Evolutionary conservation across 2,329 filamentous ascomycete species (phyloP), one percentile per base, ranked within the genome.

Genomic region (Xylaria sp.): DNA sequence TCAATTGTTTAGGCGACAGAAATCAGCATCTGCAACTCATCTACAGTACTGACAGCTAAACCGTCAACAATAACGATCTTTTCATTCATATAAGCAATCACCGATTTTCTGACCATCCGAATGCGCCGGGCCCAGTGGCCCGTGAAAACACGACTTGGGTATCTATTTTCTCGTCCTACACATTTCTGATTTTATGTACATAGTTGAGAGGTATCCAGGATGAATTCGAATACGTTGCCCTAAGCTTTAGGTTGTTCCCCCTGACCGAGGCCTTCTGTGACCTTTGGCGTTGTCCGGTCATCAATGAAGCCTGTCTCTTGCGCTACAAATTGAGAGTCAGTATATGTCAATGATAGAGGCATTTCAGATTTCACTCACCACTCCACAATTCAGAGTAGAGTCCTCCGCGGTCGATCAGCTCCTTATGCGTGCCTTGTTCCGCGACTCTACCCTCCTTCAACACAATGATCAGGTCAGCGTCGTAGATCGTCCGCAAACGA

Each of bases 361-460:
- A 11, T 16, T 34, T 59, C 46, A 60, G 52, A n/a, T 57, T 42
- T 42, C 1, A 80, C 87, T 80, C 77, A 90, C 88, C 87, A 76
- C 87, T 92, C 93, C 93, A 97, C 51, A 97, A 78, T 74, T 96
- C 89, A 5, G 90, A 86, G 73, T 97, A 97, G 19, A 97, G 79
- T 0, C 91, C 91, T 9, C 84, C 88, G 13, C 76, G 79, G 66
- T 94, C 89, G 63, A 97, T 85, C 60, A 99, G 76, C 72, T 94
- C 84, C 60, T 88, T 83, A 74, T 99, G 94, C 13, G 90, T 96
- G 11, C 94, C 94, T 73, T 84, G 86, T 76, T 97, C 94, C 2
- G 87, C 91, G n/a, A 97, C 92, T 11, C 79, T 79, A 0, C 94
- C 94, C 61, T 90, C 87, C 71, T 87, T 88, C 59, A 97, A 77